Conservation (phyloP, 352 stramenopile genomes). For the Globisporangium orthogonon region DNA sequence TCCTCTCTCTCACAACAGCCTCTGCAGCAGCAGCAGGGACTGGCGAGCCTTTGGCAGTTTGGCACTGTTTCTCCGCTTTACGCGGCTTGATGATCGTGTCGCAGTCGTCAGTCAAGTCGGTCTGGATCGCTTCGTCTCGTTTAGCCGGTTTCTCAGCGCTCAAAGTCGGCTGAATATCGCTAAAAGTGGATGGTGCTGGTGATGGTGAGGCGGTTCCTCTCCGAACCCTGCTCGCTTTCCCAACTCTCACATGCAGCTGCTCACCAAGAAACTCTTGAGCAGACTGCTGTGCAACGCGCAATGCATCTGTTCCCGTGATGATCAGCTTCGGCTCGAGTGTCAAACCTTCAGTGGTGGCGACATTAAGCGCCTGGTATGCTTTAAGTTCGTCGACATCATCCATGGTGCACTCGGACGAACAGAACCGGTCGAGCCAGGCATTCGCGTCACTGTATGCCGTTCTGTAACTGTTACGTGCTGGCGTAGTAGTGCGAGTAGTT, state of each 20-base stretch:
- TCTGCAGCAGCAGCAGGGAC: neutral
- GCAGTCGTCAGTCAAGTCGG: neutral
- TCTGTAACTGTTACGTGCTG: neutral
- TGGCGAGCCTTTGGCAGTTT: neutral
- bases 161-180: neutral
- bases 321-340: slow-evolving; percentile 21
- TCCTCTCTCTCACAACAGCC: neutral
- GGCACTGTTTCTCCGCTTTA: slow-evolving; percentile 1
- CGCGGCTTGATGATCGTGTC: neutral
- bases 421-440: slow-evolving; percentile 4
- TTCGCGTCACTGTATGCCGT: slow-evolving; percentile 9
- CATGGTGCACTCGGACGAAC: neutral
- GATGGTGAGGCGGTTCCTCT: neutral
- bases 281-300: slow-evolving; percentile 27
- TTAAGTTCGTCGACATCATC: neutral
- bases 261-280: slow-evolving; percentile 26
- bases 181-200: neutral
- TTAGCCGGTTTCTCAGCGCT: neutral
- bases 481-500: neutral
- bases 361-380: slow-evolving; percentile 11
- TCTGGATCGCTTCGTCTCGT: slow-evolving; percentile 10
- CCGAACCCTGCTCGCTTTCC: neutral
- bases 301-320: slow-evolving; percentile 25
- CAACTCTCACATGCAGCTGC: neutral
- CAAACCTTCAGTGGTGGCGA: slow-evolving; percentile 1